Evolutionary conservation across 441 rosid species (phyloP), one percentile per base, ranked within the genome.

Genomic region (Jatropha multifida): DNA sequence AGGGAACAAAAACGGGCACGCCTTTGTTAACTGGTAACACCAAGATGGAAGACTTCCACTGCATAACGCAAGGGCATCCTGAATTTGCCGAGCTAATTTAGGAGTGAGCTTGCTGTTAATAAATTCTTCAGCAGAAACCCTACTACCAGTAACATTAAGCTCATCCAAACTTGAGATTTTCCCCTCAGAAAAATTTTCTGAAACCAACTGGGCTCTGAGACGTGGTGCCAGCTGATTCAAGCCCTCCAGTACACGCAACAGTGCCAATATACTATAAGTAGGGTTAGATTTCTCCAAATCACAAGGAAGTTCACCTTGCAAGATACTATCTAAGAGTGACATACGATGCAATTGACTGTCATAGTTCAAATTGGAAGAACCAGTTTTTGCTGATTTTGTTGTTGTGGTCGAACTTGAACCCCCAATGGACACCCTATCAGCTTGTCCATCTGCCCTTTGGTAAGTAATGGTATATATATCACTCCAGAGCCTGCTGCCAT

Each of bases 11-110:
- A 94, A 97, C 0, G 99, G 99, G 69, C 99, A 97, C 54, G 99
- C 92, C 84, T 90, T 90, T 62, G 99, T 97, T 86, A 97, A 83
- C 84, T 97, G 99, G 81, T 89, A 90, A 76, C 99, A 94, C 99
- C 99, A 97, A 10, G 97, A 86, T 42, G 99, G 99, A 74, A 97
- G 94, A 80, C 96, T 94, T 27, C 99, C 99, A 80, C 99, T 93
- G 84, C 99, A 97, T 69, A 97, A 82, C 56, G 99, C 99, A 77
- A 97, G 98, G 48, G 97, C 99, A 79, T 97, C 99, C 85, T 97
- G 99, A 79, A 94, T 93, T 85, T 97, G 99, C 70, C 98, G 87
- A 73, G 99, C 97, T 83, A 97, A 86, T 84, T 97, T 97, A 42
- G 99, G 99, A 65, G 99, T 97, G 76, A 97, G 98, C 88, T 97